Evolutionary conservation across 352 stramenopile genomes (phyloP).

Genomic region (Pilasporangium apinafurcum): DNA sequence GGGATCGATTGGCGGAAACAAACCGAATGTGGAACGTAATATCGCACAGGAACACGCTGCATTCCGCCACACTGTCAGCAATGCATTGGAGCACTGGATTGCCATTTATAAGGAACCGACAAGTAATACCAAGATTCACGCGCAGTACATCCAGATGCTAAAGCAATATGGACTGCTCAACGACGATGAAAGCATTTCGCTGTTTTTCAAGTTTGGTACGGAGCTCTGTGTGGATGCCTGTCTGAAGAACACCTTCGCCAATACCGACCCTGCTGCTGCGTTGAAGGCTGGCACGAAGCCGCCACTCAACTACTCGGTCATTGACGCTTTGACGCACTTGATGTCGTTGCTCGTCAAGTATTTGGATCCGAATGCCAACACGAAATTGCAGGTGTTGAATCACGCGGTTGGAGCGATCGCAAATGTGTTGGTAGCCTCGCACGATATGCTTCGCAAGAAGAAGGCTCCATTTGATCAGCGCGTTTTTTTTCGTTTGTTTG

Average conservation of each 20-base stretch:
- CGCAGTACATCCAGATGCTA: constrained; percentile 97
- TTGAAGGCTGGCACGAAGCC: constrained; percentile 41
- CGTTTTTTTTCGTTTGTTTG: constrained; percentile 98
- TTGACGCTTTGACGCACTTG: constrained; percentile 96
- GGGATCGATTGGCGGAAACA: constrained; percentile 37
- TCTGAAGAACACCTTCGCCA: constrained; percentile 79
- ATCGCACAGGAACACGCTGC: constrained; percentile 67
- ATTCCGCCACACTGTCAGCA: constrained; percentile 84
- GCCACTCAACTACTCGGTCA: constrained; percentile 88
- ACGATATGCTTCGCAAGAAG: constrained; percentile 80
- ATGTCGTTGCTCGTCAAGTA: constrained; percentile 95
- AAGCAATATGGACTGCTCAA: constrained; percentile 95
- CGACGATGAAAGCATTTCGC: constrained; percentile 95
- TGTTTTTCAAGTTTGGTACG: constrained; percentile 96
- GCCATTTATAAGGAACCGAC: constrained; percentile 93
- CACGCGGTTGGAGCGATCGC: constrained; percentile 93
- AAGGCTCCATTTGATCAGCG: constrained; percentile 94
- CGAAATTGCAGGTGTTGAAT: constrained; percentile 90
- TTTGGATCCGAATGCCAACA: constrained; percentile 78
- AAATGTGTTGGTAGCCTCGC: constrained; percentile 89
- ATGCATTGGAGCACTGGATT: constrained; percentile 98
- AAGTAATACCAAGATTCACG: constrained; percentile 92
- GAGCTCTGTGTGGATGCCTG: constrained; percentile 97
- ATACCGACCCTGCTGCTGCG: constrained; percentile 18
- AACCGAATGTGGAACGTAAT: constrained; percentile 24